Percentiles rank a stretch among this genome's conserved stretches.
Conservation (phyloP, 169 alveolate species). For the Plasmodium coatneyi region DNA sequence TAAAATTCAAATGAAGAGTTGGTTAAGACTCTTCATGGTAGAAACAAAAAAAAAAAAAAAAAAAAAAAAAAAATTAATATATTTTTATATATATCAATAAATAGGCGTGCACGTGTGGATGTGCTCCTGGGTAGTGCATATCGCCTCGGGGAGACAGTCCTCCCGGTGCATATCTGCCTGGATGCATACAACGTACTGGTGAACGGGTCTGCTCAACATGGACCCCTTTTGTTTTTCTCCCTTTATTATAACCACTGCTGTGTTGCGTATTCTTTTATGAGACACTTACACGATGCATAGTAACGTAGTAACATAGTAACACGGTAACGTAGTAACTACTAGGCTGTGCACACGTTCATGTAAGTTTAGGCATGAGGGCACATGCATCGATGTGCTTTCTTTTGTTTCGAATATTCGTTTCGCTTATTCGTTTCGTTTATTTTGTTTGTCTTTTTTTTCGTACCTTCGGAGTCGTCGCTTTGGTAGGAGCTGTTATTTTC, state of each 20-base stretch:
- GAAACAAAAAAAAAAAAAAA: background rate
- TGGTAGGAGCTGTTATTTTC: conserved; percentile 40
- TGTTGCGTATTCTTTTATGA: background rate
- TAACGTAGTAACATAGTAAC: background rate
- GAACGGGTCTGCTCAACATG: background rate
- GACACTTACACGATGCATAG: background rate
- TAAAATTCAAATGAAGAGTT: conserved; percentile 4
- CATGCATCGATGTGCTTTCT: background rate
- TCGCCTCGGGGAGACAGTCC: background rate
- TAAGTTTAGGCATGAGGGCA: background rate
- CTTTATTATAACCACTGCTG: background rate
- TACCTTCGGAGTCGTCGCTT: conserved; percentile 70
- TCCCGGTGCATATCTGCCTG: background rate
- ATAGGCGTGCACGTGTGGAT: background rate
- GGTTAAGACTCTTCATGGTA: conserved; percentile 13
- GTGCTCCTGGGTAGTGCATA: background rate
- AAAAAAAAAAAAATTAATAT: conserved; percentile 30
- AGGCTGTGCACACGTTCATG: background rate
- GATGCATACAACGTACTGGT: background rate
- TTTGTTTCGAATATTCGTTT: background rate
- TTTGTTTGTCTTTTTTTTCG: background rate
- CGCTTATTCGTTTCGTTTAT: background rate
- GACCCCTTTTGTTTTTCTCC: background rate
- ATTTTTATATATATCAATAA: conserved; percentile 5
- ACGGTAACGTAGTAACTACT: background rate